phyloP scores from a whole-genome alignment of 1,139 yeast genomes.

The Sugiyamaella xylanicola region DNA sequence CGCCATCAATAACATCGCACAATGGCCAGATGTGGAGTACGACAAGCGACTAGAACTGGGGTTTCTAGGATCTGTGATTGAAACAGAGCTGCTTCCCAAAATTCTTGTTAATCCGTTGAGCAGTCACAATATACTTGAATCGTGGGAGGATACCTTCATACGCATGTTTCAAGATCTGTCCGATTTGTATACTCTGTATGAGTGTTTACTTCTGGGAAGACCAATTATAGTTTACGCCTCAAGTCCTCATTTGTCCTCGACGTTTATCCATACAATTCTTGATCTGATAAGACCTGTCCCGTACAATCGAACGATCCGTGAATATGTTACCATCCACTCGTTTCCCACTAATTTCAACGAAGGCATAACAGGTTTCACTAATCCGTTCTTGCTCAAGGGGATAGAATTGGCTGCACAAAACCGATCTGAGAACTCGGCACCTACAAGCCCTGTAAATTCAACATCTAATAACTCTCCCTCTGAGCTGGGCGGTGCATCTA shows the following conservation, averaged over 20 bases:
- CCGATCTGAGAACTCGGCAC: constrained; percentile 1
- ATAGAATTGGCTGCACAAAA: constrained; percentile 17
- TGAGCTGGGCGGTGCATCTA: too few species aligned
- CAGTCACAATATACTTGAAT: constrained; percentile 24
- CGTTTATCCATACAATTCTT: constrained; percentile 32
- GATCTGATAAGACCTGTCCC: constrained; percentile 36
- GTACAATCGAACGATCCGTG: constrained; percentile 31
- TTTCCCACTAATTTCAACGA: constrained; percentile 16
- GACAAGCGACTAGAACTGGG: constrained; percentile 31
- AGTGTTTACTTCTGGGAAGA: constrained; percentile 31
- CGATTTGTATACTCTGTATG: constrained; percentile 36
- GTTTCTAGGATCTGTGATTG: constrained; percentile 34
- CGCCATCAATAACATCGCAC: constrained; percentile 35
- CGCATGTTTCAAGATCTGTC: constrained; percentile 25
- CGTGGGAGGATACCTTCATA: constrained; percentile 32
- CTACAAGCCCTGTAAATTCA: background rate
- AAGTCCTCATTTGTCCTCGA: constrained; percentile 35
- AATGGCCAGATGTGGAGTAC: constrained; percentile 36
- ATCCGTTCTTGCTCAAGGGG: constrained; percentile 33
- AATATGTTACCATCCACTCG: constrained; percentile 37
- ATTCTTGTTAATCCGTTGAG: constrained; percentile 23
- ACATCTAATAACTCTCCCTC: background rate
- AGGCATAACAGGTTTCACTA: constrained; percentile 36
- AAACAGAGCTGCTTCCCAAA: constrained; percentile 21
- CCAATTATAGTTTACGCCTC: constrained; percentile 36